These are phyloP conservation scores for Solanum hybrid DNA, from an alignment of 305 asterid genomes.

Conservation along the genomic window DNA sequence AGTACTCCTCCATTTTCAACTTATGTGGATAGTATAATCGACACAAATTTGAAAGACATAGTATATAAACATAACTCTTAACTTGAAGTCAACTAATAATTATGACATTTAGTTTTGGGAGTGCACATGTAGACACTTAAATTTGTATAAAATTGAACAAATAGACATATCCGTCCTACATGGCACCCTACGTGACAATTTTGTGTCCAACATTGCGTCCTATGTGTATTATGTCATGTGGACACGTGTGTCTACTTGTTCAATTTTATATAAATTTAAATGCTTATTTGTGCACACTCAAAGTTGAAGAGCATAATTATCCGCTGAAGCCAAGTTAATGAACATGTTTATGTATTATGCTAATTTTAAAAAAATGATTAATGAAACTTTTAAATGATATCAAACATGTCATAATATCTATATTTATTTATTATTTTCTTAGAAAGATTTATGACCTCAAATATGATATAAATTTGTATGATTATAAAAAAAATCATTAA, in stretches of 20 bases:
- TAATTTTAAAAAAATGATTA: too few species aligned
- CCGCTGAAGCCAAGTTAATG: accelerated
- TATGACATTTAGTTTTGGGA: background rate
- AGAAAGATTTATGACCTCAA: background rate
- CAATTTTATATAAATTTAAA: background rate
- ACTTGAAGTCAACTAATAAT: too few species aligned
- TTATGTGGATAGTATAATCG: background rate
- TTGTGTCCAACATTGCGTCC: too few species aligned
- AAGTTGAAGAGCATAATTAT: too few species aligned
- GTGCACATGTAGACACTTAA: too few species aligned
- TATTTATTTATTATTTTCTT: too few species aligned
- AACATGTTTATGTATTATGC: background rate
- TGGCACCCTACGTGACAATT: accelerated
- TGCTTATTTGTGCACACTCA: background rate
- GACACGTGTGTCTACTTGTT: background rate
- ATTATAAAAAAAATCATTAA: background rate
- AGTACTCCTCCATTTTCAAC: background rate
- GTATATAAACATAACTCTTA: too few species aligned
- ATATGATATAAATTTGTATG: background rate
- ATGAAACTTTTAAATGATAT: too few species aligned
- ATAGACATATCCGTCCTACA: too few species aligned
- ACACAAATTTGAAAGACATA: too few species aligned
- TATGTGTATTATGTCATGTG: background rate
- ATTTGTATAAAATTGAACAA: too few species aligned
- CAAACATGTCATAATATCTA: too few species aligned